A percentile compares a stretch with the other conserved stretches of the same genome.
These are phyloP conservation scores for Malus hybrid DNA, from an alignment of 331 rosid species.

Conservation along the genomic window DNA sequence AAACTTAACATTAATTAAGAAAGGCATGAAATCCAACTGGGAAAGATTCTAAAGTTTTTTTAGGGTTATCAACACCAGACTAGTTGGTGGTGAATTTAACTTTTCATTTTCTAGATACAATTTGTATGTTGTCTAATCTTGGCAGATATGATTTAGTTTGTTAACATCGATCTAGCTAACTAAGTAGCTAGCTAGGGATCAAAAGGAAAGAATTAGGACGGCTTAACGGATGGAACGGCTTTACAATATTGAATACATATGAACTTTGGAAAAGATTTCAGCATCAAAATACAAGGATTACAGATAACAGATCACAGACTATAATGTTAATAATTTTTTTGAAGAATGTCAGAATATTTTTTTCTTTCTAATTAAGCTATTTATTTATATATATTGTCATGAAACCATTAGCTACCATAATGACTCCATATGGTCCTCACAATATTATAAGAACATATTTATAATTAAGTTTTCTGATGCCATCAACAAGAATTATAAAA, in stretches of 20 bases:
- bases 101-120: neutral
- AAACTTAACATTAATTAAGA: neutral
- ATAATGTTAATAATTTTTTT: neutral
- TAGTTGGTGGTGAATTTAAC: neutral
- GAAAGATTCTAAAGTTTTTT: neutral
- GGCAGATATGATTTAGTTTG: neutral
- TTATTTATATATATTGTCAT: neutral
- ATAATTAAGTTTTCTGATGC: conserved; percentile 21
- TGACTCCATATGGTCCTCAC: conserved; percentile 19
- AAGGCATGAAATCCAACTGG: neutral
- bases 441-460: neutral
- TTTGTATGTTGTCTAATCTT: conserved; percentile 3
- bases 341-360: conserved; percentile 6
- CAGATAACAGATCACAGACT: neutral
- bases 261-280: neutral
- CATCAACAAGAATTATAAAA: conserved; percentile 14
- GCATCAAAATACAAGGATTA: neutral
- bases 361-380: neutral
- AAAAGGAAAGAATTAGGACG: neutral
- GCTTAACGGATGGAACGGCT: neutral
- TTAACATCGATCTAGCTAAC: neutral
- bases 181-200: too few species aligned
- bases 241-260: neutral
- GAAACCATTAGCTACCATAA: conserved; percentile 23
- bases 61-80: neutral